Base-by-base conservation (phyloP, 257 asterid genomes). In the Echium plantagineum region DNA sequence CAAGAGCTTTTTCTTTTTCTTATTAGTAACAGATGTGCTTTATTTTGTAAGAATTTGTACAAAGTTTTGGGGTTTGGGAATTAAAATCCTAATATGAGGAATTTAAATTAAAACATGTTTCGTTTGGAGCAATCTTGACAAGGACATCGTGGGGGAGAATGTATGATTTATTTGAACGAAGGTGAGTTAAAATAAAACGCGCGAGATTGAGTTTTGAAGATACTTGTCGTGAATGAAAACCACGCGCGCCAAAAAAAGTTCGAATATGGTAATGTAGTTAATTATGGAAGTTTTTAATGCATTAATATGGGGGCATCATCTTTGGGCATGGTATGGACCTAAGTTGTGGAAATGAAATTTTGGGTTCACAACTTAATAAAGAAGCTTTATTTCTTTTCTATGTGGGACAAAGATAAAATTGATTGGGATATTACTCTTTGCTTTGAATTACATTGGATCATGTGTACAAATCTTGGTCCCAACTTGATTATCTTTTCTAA, bases 401-500 rank as follows among this genome's bases (percentile, higher is more conserved):
- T 67, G 42, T 28, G 68, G 68, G 55, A 79, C 77, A 56, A 70
- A 30, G 62, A 69, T 70, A 22, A 72, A 71, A 58, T 71, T 74
- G 71, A 66, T 68, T 75, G 80, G 75, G 77, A 71, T 77, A 74
- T 72, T 3, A 18, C 38, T 72, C 86, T 81, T 24, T 78, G 77
- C 86, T 79, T 69, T 52, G 49, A 42, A 42, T 10, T 10, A 62
- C 85, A 86, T 85, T 77, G 94, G 94, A 83, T 89, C 97, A 80
- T 77, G 95, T 83, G 97, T 83, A 84, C 63, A 71, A 72, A 69
- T 78, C 82, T 75, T 78, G 94, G 95, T 80, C 94, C 90, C 94
- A 70, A 68, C 42, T 52, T 74, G 22, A 21, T 69, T 71, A 72
- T 78, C 75, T 62, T 21, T 20, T 61, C 55, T 66, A 46, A 58